A percentile compares a stretch with the other conserved stretches of the same genome.
Conservation (phyloP, 176 grass and related monocot species). For the Oryza brachyantha region DNA sequence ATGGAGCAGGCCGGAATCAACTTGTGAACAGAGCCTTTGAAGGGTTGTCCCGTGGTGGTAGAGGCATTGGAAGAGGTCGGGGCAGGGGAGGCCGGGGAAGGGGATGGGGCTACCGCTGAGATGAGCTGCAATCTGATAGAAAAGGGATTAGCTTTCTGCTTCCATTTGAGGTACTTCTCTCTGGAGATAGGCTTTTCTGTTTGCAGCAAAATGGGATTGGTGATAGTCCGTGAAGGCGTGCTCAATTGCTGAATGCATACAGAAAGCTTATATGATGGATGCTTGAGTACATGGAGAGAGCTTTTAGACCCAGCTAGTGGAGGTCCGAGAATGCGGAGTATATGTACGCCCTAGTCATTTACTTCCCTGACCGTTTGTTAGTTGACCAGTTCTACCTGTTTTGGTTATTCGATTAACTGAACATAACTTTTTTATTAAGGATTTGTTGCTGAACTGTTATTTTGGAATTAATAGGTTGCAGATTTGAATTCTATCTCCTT, state of each 20-base stretch:
- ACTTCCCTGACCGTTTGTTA: not conserved
- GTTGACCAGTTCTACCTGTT: not conserved
- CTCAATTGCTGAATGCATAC: constrained; percentile 5
- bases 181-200: constrained; percentile 15
- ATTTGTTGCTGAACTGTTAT: constrained; percentile 14
- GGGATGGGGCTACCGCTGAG: constrained; percentile 76
- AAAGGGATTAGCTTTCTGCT: constrained; percentile 9
- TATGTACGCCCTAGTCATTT: not conserved
- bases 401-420: not conserved
- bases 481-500: not conserved
- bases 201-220: constrained; percentile 14
- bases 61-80: constrained; percentile 65
- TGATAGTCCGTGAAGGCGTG: not conserved
- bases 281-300: not conserved
- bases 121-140: constrained; percentile 21
- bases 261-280: not conserved
- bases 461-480: not conserved
- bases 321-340: not conserved
- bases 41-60: constrained; percentile 69
- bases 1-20: constrained; percentile 56
- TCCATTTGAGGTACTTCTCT: constrained; percentile 10
- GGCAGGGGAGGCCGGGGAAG: constrained; percentile 68
- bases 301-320: not conserved
- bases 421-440: not conserved
- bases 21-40: constrained; percentile 93